phyloP scores from a whole-genome alignment of 257 asterid species.

The Lycium barbarum region DNA sequence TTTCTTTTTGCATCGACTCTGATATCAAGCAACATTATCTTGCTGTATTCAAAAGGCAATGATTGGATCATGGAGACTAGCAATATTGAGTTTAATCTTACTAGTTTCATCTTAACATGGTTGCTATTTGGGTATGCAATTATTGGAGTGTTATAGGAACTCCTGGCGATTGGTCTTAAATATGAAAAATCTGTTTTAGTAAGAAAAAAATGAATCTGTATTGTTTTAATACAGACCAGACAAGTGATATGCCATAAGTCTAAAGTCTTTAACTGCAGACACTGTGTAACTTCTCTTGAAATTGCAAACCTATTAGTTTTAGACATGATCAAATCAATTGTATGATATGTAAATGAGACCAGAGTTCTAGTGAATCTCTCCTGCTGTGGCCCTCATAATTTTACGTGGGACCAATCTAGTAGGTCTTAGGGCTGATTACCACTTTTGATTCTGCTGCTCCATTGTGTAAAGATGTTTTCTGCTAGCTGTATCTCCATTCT shows the following conservation, averaged over 20 bases:
- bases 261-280: not conserved
- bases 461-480: not conserved
- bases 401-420: not conserved
- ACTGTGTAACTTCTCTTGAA: not conserved
- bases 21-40: slow-evolving; percentile 2
- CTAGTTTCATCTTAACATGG: not conserved
- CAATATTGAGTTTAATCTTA: not conserved
- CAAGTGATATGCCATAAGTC: not conserved
- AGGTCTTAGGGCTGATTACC: not conserved
- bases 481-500: not conserved
- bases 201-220: not conserved
- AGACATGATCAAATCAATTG: slow-evolving; percentile 1
- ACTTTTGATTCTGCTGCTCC: not conserved
- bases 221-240: not conserved
- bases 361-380: not conserved
- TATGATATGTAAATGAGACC: not conserved
- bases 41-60: not conserved
- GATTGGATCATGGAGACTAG: not conserved
- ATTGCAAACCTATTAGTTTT: not conserved
- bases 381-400: not conserved
- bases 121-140: not conserved
- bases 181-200: not conserved
- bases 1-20: not conserved
- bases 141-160: not conserved
- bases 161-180: not conserved